phyloP scores from a whole-genome alignment of 2,329 filamentous ascomycete genomes.

The Septoria petroselini region DNA sequence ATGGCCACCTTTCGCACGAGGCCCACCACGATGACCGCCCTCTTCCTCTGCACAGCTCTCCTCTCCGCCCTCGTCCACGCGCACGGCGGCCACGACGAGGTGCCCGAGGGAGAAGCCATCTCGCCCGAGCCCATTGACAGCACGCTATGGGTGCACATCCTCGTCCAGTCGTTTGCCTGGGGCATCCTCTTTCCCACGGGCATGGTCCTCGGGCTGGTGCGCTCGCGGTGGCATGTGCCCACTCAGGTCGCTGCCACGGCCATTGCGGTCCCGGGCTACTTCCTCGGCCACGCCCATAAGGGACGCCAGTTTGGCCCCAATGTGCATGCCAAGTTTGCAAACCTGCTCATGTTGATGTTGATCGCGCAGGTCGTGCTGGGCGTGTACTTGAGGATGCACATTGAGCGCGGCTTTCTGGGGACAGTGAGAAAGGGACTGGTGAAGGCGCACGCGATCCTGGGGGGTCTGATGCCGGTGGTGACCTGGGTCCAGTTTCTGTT shows the following conservation, averaged over 20 bases:
- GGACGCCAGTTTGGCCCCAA: slow-evolving; percentile 82
- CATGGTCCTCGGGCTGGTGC: slow-evolving; percentile 91
- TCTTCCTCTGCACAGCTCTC: slow-evolving; percentile 9
- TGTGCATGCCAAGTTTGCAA: slow-evolving; percentile 77
- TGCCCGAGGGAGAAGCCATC: slow-evolving; percentile 66
- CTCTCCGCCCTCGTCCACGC: slow-evolving; percentile 33
- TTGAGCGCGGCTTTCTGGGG: slow-evolving; percentile 78
- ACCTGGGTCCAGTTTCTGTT: slow-evolving; percentile 95
- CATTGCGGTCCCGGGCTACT: slow-evolving; percentile 79
- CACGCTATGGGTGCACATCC: slow-evolving; percentile 89
- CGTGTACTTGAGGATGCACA: slow-evolving; percentile 82
- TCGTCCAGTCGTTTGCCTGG: slow-evolving; percentile 81
- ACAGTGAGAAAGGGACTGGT: slow-evolving; percentile 69
- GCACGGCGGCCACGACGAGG: slow-evolving; percentile 56
- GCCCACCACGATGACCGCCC: slow-evolving; percentile 10
- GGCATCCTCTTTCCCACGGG: slow-evolving; percentile 89
- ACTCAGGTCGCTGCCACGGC: slow-evolving; percentile 71
- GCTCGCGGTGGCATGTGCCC: slow-evolving; percentile 91
- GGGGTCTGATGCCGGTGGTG: slow-evolving; percentile 81
- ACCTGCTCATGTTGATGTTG: slow-evolving; percentile 75
- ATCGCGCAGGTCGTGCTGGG: slow-evolving; percentile 74
- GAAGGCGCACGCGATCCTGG: slow-evolving; percentile 72
- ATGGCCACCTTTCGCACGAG: slow-evolving; percentile 32
- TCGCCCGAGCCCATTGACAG: slow-evolving; percentile 77
- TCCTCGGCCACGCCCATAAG: slow-evolving; percentile 85